phyloP scores from a whole-genome alignment of 164 flowering plant genomes.

The Magnolia changhungtana region DNA sequence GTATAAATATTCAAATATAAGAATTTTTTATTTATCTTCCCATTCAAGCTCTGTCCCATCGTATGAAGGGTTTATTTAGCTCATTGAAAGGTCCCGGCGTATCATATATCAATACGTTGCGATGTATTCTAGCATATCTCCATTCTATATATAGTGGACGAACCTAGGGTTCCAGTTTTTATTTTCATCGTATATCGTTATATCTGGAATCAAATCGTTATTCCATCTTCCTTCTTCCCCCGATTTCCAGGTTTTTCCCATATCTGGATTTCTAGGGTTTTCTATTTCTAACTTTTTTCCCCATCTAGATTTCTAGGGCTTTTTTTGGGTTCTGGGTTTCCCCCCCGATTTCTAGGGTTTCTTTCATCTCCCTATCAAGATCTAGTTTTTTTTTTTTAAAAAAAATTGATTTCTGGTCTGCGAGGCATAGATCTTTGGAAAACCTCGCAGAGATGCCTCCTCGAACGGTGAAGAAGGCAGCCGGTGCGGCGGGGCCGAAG shows the following conservation, averaged over 20 bases:
- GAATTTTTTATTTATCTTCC: no score
- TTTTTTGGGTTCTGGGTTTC: background rate
- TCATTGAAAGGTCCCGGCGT: no score
- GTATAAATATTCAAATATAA: no score
- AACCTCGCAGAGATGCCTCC: constrained; percentile 14
- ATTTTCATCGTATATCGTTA: background rate
- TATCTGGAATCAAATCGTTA: no score
- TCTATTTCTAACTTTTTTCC: no score
- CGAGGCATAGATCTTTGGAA: background rate
- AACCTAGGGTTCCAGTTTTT: background rate
- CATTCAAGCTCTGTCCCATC: no score
- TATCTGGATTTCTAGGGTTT: no score
- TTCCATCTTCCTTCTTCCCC: no score
- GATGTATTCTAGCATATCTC: no score
- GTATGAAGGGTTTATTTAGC: no score
- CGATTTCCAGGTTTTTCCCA: no score
- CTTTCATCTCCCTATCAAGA: background rate
- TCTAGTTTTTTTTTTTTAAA: background rate
- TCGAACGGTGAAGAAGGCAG: constrained; percentile 12
- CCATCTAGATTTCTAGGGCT: background rate
- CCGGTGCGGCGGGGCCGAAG: constrained; percentile 6
- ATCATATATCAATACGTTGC: no score
- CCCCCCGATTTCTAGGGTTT: background rate
- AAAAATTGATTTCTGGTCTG: background rate
- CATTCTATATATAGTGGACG: background rate